These are phyloP conservation scores for Lagenidium sp. DNA, from an alignment of 352 stramenopile species.

Conservation along the genomic window DNA sequence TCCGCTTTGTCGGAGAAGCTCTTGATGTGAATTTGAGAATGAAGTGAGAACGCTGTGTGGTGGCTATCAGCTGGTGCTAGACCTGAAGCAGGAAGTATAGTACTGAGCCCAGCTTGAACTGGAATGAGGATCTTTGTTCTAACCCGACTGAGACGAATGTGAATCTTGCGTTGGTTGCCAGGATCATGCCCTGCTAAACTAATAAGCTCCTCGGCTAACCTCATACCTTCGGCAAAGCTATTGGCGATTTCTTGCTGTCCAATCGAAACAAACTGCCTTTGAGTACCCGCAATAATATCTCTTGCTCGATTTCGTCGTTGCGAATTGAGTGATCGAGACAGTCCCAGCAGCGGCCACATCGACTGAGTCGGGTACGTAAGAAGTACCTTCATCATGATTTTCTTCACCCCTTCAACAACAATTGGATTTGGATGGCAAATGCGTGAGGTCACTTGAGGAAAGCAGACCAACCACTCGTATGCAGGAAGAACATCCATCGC, in stretches of 20 bases:
- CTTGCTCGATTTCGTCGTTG: constrained; percentile 52
- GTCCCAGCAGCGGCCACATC: constrained; percentile 95
- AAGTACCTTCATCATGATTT: constrained; percentile 92
- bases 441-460: constrained; percentile 97
- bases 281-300: constrained; percentile 50
- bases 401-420: constrained; percentile 86
- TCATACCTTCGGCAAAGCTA: constrained; percentile 82
- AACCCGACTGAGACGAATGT: constrained; percentile 62
- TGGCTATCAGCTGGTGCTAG: constrained; percentile 38
- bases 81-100: constrained; percentile 54
- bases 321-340: constrained; percentile 88
- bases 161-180: constrained; percentile 69
- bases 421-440: constrained; percentile 85
- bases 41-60: constrained; percentile 51
- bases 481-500: constrained; percentile 45
- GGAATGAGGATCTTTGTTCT: constrained; percentile 71
- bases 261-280: constrained; percentile 57
- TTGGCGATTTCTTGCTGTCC: constrained; percentile 60
- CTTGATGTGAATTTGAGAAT: constrained; percentile 81
- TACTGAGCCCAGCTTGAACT: constrained; percentile 70
- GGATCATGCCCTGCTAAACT: constrained; percentile 87
- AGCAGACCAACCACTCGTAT: constrained; percentile 96
- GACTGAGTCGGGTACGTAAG: constrained; percentile 92
- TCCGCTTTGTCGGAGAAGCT: constrained; percentile 87
- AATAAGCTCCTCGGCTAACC: constrained; percentile 92